Base-by-base conservation (phyloP, 768 basidiomycete species). In the Macrolepiota fuliginosa region DNA sequence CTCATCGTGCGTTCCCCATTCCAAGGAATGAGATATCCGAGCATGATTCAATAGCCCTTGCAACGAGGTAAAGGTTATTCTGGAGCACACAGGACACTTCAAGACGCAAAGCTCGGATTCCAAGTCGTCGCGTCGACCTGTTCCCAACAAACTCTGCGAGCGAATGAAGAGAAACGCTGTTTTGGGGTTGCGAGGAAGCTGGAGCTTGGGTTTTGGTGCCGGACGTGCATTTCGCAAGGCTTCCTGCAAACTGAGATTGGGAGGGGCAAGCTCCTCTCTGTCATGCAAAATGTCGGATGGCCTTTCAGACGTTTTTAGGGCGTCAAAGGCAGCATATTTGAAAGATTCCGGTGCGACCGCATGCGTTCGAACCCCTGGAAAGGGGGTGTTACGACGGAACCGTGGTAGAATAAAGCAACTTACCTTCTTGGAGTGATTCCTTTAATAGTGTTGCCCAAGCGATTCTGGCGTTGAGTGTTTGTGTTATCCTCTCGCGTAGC, bases 11-110 rank as follows among this genome's bases (percentile, higher is more conserved):
- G 79, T 81, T 11, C 79, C 82, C 81, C 82, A 85, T 62, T 80
- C 82, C 32, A 79, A 71, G 42, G 66, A 70, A 67, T 85, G 83
- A 5, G 75, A 72, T 35, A 82, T 76, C 12, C 83, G 79, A 32
- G 79, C 81, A 62, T 85, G 83, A 65, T 83, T 84, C 29, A 83
- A 74, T 15, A 85, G 75, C 3, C 83, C 83, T 69, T 85, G 83
- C 1, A 84, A 74, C 5, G 79, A 78, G 4, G 76, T 77, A 62
- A 85, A 85, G 0, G 77, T 65, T 1, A 76, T 79, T 50, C 80
- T 77, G 19, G 68, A 66, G 61, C 83, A 84, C 42, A 67, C 67
- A 1, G 83, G 81, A 56, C 83, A 85, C 55, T 73, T 75, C 36
- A 85, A 68, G 24, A 83, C 70, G 56, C 76, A 75, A 15, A 73